Evolutionary conservation across 805 yeast genomes (phyloP).

Genomic region (Pichia cabralensis): DNA sequence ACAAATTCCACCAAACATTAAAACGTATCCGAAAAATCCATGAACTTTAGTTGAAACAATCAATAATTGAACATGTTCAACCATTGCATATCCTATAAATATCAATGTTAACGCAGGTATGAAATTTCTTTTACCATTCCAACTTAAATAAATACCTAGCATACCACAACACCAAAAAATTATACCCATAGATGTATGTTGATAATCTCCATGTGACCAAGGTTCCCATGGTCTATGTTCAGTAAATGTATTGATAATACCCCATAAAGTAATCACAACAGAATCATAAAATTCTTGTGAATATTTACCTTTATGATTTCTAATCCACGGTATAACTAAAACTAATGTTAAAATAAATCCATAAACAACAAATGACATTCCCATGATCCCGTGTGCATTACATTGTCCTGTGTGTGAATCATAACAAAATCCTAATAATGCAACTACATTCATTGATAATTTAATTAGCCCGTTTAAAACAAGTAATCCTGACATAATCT

Average conservation of each 20-base stretch:
- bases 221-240: conserved; percentile 88
- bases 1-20: conserved; percentile 68
- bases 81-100: conserved; percentile 92
- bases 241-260: conserved; percentile 88
- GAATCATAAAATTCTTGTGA: conserved; percentile 87
- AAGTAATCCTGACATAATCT: conserved; percentile 35
- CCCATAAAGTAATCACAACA: conserved; percentile 75
- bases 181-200: conserved; percentile 94
- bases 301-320: conserved; percentile 37
- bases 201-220: conserved; percentile 91
- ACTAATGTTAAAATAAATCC: conserved; percentile 63
- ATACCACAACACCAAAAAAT: conserved; percentile 95
- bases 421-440: conserved; percentile 82
- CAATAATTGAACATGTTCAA: conserved; percentile 73
- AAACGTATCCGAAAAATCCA: conserved; percentile 69
- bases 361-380: conserved; percentile 72
- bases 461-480: conserved; percentile 69
- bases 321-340: conserved; percentile 66
- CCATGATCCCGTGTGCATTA: conserved; percentile 96
- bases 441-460: conserved; percentile 70
- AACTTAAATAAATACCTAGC: conserved; percentile 67
- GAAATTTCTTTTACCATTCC: conserved; percentile 58
- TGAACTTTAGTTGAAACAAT: conserved; percentile 80
- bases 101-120: conserved; percentile 76
- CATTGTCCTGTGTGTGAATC: conserved; percentile 85